Percentiles rank a stretch among this genome's conserved stretches.
Conservation (phyloP, 2,329 filamentous ascomycete species). For the Rhynchosporium graminicola region DNA sequence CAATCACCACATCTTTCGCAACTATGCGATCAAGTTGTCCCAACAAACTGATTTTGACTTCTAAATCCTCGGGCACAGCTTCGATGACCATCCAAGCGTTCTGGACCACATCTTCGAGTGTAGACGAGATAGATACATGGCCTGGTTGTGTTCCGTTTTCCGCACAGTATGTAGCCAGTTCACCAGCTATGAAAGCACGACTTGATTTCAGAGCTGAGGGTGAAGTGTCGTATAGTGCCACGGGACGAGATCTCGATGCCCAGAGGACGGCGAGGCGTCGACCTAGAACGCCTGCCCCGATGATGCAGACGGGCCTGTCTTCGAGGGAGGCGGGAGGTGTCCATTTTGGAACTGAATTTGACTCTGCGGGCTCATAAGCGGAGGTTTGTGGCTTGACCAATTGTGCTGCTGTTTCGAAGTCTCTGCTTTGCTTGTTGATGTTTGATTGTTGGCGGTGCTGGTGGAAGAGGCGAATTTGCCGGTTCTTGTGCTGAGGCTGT, state of each 20-base stretch:
- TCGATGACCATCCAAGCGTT: constrained; percentile 43
- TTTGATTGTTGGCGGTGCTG: background rate
- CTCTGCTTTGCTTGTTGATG: constrained; percentile 4
- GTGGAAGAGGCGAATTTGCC: constrained; percentile 8
- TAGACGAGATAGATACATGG: constrained; percentile 24
- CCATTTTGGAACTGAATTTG: constrained; percentile 16
- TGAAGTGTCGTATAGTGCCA: constrained; percentile 47
- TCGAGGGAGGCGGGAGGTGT: constrained; percentile 16
- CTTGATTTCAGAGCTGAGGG: constrained; percentile 42
- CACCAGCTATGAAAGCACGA: constrained; percentile 44
- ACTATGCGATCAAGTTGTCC: constrained; percentile 44
- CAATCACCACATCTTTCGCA: constrained; percentile 43
- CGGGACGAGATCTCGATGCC: constrained; percentile 46
- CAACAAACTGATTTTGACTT: constrained; percentile 45
- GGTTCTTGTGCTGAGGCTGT: constrained; percentile 5
- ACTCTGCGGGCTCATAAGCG: background rate
- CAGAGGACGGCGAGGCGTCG: constrained; percentile 46
- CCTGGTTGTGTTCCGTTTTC: constrained; percentile 21
- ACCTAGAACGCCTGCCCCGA: constrained; percentile 48
- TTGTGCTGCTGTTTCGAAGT: background rate
- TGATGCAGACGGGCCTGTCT: constrained; percentile 41
- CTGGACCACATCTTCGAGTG: constrained; percentile 30
- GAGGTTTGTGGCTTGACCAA: constrained; percentile 1
- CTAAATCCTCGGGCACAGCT: constrained; percentile 47
- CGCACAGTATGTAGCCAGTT: constrained; percentile 33